These are phyloP conservation scores for Westerdykella aurantiaca DNA, from an alignment of 2,329 filamentous ascomycete species.

Conservation along the genomic window DNA sequence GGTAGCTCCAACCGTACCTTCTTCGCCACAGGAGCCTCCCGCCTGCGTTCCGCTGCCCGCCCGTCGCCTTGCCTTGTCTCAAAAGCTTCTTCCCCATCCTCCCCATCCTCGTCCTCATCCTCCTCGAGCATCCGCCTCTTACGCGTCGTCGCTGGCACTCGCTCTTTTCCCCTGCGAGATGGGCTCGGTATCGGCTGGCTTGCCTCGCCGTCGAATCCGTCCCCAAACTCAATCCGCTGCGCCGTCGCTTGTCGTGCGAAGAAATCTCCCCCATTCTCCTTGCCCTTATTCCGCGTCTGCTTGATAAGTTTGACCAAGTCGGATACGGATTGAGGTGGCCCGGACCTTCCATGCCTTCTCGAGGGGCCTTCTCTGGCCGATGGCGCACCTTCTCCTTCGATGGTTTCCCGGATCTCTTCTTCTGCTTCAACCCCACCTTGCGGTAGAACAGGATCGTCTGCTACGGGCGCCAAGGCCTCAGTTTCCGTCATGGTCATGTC, in stretches of 20 bases:
- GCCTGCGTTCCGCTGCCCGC: slow-evolving; percentile 31
- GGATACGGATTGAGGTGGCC: slow-evolving; percentile 19
- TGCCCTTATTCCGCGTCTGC: slow-evolving; percentile 15
- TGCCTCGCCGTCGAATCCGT: slow-evolving; percentile 25
- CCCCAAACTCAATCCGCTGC: slow-evolving; percentile 35
- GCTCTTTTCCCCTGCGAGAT: slow-evolving; percentile 23
- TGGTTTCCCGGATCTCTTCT: slow-evolving; percentile 1
- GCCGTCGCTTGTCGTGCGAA: slow-evolving; percentile 40
- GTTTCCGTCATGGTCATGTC: too few relatives aligned
- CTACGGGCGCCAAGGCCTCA: too few relatives aligned
- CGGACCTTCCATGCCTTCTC: slow-evolving; percentile 1
- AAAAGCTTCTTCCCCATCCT: slow-evolving; percentile 41
- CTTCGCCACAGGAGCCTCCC: slow-evolving; percentile 29
- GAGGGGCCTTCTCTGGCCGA: not conserved
- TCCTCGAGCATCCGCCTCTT: slow-evolving; percentile 24
- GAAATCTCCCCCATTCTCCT: slow-evolving; percentile 34
- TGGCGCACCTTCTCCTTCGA: slow-evolving; percentile 6
- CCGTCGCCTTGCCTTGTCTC: slow-evolving; percentile 35
- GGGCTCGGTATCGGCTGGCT: slow-evolving; percentile 19
- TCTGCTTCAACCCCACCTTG: slow-evolving; percentile 1
- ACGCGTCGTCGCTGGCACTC: slow-evolving; percentile 18
- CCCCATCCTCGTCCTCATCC: slow-evolving; percentile 26
- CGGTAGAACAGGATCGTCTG: not conserved
- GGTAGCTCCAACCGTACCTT: slow-evolving; percentile 19
- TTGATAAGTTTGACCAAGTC: slow-evolving; percentile 18